Evolutionary conservation across 2,329 filamentous ascomycete genomes (phyloP), one percentile per base, ranked within the genome.

Genomic region (Cytospora chrysosperma): DNA sequence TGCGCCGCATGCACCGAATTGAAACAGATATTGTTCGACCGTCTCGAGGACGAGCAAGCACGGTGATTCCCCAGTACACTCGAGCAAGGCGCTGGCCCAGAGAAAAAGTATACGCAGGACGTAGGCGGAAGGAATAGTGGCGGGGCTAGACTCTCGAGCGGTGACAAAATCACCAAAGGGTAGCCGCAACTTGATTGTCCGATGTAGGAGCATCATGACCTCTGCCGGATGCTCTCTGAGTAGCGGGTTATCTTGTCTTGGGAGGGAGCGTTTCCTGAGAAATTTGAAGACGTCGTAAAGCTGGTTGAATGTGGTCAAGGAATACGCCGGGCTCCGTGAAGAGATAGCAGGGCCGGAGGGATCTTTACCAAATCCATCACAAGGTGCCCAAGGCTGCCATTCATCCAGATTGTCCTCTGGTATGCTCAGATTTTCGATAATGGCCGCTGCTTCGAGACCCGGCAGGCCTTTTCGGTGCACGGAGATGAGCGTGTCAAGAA

Each of bases 361-460:
- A 26, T 57, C 61, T 26, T 65, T 64, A 5, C 76, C 75, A 56
- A 79, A 78, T 3, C 73, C 76, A 4, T 72, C 69, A 64, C 79
- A 79, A 28, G 86, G 83, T 21, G 80, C 79, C 89, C 89, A 92
- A 1, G 87, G 85, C 67, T 89, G 86, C 89, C 89, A 92, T 75
- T 92, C 88, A 70, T 92, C 89, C 24, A 88, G 75, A 1, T 87
- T 87, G 68, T 90, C 86, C 72, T 90, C 87, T 28, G 85, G 79
- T 2, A 89, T 76, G 3, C 75, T 73, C 32, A 80, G 64, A 57
- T 73, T 71, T 43, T 74, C 72, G n/a, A 77, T 73, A 28, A 85
- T 72, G 58, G 85, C 81, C 17, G 78, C 76, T 12, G 74, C 71
- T 61, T 75, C 75, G 8, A 88, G 77, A 70, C 84, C 82, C 2